Evolutionary conservation across 768 basidiomycete species (phyloP), one percentile per base, ranked within the genome.

Genomic region (Pleurotus tuber-regium): DNA sequence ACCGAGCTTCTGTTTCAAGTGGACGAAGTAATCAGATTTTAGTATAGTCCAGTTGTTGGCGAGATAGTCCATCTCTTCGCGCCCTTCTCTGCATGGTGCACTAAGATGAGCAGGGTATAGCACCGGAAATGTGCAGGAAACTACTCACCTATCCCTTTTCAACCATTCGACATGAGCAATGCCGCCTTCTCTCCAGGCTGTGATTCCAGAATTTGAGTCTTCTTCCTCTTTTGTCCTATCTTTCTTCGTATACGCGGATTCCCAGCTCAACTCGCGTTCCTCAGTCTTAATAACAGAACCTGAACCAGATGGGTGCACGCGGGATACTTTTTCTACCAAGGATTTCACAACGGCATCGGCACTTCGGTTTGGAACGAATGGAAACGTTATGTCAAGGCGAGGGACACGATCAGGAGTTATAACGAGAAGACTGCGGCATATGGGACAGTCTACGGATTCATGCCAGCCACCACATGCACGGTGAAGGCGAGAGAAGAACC

Each of bases 401-500:
- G 83, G 84, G 28, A 70, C 65, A 43, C 61, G 66, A 61, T 85
- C 77, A 31, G 78, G 75, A 11, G 79, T 80, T 47, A 73, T 70
- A 44, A 72, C 72, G 52, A 86, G 67, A 33, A 71, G 52, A 50
- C 73, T 75, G 59, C 83, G 82, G 64, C 85, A 87, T 52, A 86
- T 73, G 29, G 85, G 86, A 63, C 84, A 87, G 57, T 83, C 79
- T 36, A 86, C 81, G 10, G 76, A 62, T 58, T 84, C 79, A 54
- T 86, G 86, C 86, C 86, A 88, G 26, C 70, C 69, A 24, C 84
- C 84, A 60, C 86, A 87, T 1, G 69, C 71, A 41, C 69, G 70
- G 65, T 87, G 84, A 24, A 86, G 66, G 42, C 79, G 78, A 59
- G 83, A 82, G 70, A 86, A 86, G 66, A 81, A 80, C 81, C 83